Evolutionary conservation across 2,329 filamentous ascomycete species (phyloP), one percentile per base, ranked within the genome.

Genomic region (Rachicladosporium sp.): DNA sequence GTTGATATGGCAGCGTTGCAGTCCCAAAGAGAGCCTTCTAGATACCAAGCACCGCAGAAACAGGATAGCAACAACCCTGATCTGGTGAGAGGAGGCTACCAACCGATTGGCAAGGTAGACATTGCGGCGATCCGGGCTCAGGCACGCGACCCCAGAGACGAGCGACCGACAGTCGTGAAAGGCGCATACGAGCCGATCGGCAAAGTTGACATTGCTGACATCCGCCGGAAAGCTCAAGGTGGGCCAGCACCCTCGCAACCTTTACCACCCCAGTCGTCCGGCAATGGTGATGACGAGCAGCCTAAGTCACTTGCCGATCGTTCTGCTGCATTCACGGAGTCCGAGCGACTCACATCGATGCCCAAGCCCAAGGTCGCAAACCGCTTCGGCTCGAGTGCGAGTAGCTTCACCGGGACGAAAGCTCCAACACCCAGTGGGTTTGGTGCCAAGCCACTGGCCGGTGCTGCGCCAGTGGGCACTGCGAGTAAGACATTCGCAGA

Each of bases 351-450:
- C 30, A 93, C 86, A 1, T 78, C 80, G 37, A 65, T 98, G 39
- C 91, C 91, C 0, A 98, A 96, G 65, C 91, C 91, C 33, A 96
- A 94, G 66, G 80, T 96, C 34, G 78, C 85, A 13, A 94, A 93
- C 64, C 88, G 82, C 54, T 95, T 94, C 56, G 80, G 80, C 11
- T 60, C 65, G n/a, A 74, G 73, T 13, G 71, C 76, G 10, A 73
- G 78, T 43, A 69, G 72, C 27, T 95, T 94, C 55, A 74, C 78
- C 1, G 91, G 89, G 29, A 96, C 91, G 10, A 96, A 93, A 61
- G 81, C 91, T 15, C 87, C 86, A 8, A 73, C 82, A 1, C 89
- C 91, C 9, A 77, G 73, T 34, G 76, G 69, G 0, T 74, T 85
- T 37, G 74, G 73, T 30, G 65, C 76, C 9, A 79, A 80, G 45